phyloP scores from a whole-genome alignment of 257 asterid genomes.

The Nicotiana obtusifolia region DNA sequence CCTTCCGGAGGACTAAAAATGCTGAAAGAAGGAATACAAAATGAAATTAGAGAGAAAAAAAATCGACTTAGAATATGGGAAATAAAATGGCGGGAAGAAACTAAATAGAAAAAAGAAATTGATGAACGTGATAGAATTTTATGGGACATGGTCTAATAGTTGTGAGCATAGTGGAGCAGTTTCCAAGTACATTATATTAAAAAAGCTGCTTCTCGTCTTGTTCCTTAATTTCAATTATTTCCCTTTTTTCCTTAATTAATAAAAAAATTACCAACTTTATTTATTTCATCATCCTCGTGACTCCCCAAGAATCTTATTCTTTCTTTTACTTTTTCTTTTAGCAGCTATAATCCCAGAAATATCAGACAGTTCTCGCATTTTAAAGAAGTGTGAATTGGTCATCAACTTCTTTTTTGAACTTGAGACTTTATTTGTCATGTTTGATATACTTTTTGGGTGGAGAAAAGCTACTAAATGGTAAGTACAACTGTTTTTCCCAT shows the following conservation, averaged over 20 bases:
- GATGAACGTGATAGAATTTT: background rate
- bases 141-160: background rate
- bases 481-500: background rate
- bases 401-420: too few species aligned
- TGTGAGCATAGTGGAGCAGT: background rate
- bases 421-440: constrained; percentile 23
- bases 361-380: background rate
- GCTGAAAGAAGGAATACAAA: too few species aligned
- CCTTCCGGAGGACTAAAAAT: too few species aligned
- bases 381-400: background rate
- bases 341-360: background rate
- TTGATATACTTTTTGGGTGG: constrained; percentile 70
- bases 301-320: background rate
- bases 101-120: background rate
- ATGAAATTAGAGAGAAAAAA: background rate
- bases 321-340: background rate
- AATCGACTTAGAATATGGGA: background rate
- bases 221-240: background rate
- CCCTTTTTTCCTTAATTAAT: constrained; percentile 19
- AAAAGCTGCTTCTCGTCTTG: background rate
- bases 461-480: constrained; percentile 89
- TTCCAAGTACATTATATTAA: background rate
- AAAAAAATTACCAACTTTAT: background rate
- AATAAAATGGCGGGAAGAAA: background rate
- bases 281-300: background rate